Percentiles rank a stretch among this genome's conserved stretches.
Conservation (phyloP, 306 rosid genomes). For the Pueraria montana region DNA sequence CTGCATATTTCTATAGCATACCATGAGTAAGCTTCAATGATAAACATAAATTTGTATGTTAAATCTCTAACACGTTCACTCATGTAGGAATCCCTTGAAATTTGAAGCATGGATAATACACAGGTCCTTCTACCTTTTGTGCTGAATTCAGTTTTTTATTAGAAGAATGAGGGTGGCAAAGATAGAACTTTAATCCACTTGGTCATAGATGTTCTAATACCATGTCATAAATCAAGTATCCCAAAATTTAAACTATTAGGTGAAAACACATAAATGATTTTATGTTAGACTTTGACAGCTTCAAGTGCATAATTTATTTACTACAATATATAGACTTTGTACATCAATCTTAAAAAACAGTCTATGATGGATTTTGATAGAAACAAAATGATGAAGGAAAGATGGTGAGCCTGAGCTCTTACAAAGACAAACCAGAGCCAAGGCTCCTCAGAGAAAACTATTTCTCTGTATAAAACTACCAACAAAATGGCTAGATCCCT, state of each 20-base stretch:
- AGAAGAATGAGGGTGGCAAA: not conserved
- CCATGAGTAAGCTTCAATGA: not conserved
- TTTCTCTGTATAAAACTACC: not conserved
- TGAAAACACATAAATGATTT: not conserved
- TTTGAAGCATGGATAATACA: not conserved
- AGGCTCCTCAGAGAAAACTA: not conserved
- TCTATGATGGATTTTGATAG: constrained; percentile 19
- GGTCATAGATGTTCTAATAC: not conserved
- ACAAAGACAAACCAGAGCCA: not conserved
- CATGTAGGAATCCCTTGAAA: not conserved
- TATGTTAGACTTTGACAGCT: not conserved
- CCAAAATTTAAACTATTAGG: not conserved
- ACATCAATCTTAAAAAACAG: constrained; percentile 13
- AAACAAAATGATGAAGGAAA: not conserved
- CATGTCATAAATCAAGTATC: not conserved
- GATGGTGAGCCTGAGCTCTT: not conserved
- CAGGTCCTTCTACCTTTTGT: not conserved
- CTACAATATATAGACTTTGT: not conserved
- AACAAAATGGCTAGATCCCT: not conserved
- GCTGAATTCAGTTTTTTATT: not conserved
- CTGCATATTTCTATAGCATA: not conserved
- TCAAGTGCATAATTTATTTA: constrained; percentile 19
- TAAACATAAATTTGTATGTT: not conserved
- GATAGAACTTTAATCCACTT: not conserved
- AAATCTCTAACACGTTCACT: not conserved